A percentile compares a stretch with the other conserved stretches of the same genome.
phyloP scores from a whole-genome alignment of 1,139 yeast species.

The Pichia cactophila region DNA sequence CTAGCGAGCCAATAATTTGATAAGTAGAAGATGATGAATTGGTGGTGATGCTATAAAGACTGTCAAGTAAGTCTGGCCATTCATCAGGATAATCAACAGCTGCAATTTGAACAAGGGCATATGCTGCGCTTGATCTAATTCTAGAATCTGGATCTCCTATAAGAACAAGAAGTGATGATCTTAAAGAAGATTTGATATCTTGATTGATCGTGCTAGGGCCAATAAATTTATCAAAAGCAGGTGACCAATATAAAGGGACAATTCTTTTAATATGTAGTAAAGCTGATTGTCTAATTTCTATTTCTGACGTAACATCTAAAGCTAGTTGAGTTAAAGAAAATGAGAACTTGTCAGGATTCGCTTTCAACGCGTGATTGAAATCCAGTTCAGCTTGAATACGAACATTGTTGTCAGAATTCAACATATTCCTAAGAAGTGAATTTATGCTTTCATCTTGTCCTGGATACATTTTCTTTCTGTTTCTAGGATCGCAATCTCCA shows the following conservation, averaged over 20 bases:
- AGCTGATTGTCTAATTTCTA: constrained; percentile 49
- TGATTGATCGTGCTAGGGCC: constrained; percentile 50
- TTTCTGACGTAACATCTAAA: constrained; percentile 9
- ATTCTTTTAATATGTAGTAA: constrained; percentile 61
- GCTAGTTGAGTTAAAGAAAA: constrained; percentile 20
- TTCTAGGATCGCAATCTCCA: too few relatives aligned
- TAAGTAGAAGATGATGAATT: constrained; percentile 26
- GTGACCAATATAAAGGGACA: constrained; percentile 75
- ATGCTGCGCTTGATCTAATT: constrained; percentile 59
- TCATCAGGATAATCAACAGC: constrained; percentile 92
- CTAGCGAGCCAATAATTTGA: constrained; percentile 55
- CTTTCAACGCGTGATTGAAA: constrained; percentile 18
- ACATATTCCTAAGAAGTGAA: constrained; percentile 5
- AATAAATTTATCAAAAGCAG: constrained; percentile 68
- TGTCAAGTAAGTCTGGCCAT: constrained; percentile 70
- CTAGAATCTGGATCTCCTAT: constrained; percentile 52
- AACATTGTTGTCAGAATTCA: constrained; percentile 21
- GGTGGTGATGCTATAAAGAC: constrained; percentile 36
- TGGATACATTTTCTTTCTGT: background rate
- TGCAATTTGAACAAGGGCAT: constrained; percentile 77
- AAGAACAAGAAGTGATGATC: constrained; percentile 45
- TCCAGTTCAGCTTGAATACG: constrained; percentile 24
- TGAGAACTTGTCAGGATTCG: constrained; percentile 20
- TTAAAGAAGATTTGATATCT: constrained; percentile 41
- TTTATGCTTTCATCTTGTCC: background rate